These are phyloP conservation scores for Paratrimastix pyriformis DNA, from an alignment of 78 protist genomes.

Conservation along the genomic window DNA sequence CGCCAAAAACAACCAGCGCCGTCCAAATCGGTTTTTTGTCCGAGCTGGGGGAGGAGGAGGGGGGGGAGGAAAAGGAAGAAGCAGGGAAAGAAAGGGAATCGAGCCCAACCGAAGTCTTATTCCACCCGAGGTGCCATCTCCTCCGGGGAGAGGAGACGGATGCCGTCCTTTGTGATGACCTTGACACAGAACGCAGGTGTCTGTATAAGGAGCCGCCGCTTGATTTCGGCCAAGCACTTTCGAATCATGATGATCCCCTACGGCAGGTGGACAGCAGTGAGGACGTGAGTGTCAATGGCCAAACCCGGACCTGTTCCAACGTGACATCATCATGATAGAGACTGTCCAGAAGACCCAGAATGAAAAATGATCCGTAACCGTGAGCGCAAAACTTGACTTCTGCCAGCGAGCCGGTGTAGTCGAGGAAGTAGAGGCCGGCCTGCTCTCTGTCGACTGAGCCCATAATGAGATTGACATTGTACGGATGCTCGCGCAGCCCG, in stretches of 20 bases:
- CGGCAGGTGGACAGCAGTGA: no score
- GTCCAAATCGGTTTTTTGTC: no score
- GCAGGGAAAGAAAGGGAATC: no score
- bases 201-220: not conserved
- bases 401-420: not conserved
- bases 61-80: no score
- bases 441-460: not conserved
- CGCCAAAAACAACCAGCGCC: no score
- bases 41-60: no score
- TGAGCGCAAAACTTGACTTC: not conserved
- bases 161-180: not conserved
- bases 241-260: not conserved
- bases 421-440: not conserved
- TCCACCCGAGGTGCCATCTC: no score
- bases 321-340: not conserved
- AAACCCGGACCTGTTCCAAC: not conserved
- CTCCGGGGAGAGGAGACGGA: not conserved
- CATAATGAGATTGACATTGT: not conserved
- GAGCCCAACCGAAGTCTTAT: no score
- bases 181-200: not conserved
- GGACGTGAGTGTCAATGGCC: no score
- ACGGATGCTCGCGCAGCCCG: not conserved
- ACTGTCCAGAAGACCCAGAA: not conserved
- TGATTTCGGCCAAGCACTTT: not conserved
- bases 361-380: not conserved